Percentiles rank a stretch among this genome's conserved stretches.
These are phyloP conservation scores for Psilocybe subaeruginosa DNA, from an alignment of 768 basidiomycete genomes.

Conservation along the genomic window DNA sequence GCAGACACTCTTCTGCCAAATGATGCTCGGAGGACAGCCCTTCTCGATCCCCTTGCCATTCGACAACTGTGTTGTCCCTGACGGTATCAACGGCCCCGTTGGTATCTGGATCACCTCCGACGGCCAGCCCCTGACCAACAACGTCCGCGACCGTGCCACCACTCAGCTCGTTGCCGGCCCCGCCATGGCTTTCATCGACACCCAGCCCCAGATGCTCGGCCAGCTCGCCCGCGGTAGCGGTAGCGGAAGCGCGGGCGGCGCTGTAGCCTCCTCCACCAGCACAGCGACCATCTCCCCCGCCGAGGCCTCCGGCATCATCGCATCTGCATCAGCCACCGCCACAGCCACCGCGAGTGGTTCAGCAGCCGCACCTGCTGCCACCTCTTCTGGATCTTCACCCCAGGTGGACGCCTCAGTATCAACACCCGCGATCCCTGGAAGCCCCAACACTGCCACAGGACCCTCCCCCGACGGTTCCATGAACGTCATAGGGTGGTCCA, in stretches of 20 bases:
- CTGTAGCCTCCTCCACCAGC: conserved; percentile 15
- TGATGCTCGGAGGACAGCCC: conserved; percentile 66
- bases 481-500: conserved; percentile 49
- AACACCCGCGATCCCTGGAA: conserved; percentile 25
- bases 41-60: conserved; percentile 62
- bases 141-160: conserved; percentile 58
- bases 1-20: conserved; percentile 72
- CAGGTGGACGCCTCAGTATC: conserved; percentile 21
- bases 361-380: conserved; percentile 19
- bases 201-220: conserved; percentile 52
- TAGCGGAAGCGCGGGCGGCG: conserved; percentile 8
- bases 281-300: conserved; percentile 36
- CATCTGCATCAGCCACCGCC: conserved; percentile 22
- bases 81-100: conserved; percentile 73
- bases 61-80: conserved; percentile 63
- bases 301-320: conserved; percentile 39
- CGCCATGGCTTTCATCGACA: conserved; percentile 67
- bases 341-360: conserved; percentile 19
- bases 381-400: conserved; percentile 22
- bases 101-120: conserved; percentile 71
- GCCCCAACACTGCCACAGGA: conserved; percentile 47
- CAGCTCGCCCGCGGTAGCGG: conserved; percentile 39
- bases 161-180: conserved; percentile 73
- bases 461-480: conserved; percentile 41
- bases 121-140: conserved; percentile 62